Evolutionary conservation across 108 stramenopile species (phyloP).

Genomic region (Pinguiococcus pyrenoidosus): DNA sequence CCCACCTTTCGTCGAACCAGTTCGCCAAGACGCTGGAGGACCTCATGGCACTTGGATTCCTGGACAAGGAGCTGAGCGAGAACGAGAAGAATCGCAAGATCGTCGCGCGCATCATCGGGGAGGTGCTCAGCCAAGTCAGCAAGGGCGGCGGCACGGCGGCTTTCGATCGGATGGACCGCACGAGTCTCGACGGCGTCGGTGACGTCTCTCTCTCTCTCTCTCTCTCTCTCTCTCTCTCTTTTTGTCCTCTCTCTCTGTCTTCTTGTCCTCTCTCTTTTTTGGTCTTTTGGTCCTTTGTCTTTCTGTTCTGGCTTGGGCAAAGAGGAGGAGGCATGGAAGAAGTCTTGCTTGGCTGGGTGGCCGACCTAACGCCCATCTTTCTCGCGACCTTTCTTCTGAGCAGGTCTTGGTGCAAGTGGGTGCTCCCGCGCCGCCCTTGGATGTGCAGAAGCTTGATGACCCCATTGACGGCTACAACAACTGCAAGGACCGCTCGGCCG

Average conservation of each 20-base stretch:
- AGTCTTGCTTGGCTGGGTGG: too few species aligned
- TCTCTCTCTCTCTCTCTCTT: too few species aligned
- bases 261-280: too few species aligned
- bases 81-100: slow-evolving; percentile 69
- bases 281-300: too few species aligned
- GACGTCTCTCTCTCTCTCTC: neutral
- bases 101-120: slow-evolving; percentile 21
- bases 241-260: too few species aligned
- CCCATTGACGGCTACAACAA: slow-evolving; percentile 21
- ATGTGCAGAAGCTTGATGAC: slow-evolving; percentile 17
- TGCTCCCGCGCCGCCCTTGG: too few species aligned
- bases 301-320: too few species aligned
- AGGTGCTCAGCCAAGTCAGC: slow-evolving; percentile 27
- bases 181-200: slow-evolving; percentile 70
- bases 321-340: too few species aligned
- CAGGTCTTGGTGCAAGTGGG: too few species aligned
- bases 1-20: slow-evolving; percentile 75
- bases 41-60: slow-evolving; percentile 71
- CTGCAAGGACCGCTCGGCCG: slow-evolving; percentile 11
- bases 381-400: too few species aligned
- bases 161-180: too few species aligned
- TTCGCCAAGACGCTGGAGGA: slow-evolving; percentile 75
- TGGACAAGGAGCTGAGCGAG: slow-evolving; percentile 64
- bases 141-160: slow-evolving; percentile 74
- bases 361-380: too few species aligned